phyloP scores from a whole-genome alignment of 2,329 filamentous ascomycete genomes.

The Alternaria burnsii region DNA sequence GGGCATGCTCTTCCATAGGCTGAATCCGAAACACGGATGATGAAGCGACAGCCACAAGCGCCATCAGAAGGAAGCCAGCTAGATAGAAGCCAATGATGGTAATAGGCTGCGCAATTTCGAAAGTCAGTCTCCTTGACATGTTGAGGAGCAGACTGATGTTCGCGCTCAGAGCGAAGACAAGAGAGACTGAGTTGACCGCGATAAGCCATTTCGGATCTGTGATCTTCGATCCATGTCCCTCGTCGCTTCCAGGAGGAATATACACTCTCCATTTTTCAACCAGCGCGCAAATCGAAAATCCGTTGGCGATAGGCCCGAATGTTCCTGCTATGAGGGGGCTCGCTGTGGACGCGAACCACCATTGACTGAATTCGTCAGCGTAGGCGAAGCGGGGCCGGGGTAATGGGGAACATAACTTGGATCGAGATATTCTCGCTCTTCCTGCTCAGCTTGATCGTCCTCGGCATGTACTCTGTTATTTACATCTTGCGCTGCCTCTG shows the following conservation, averaged over 20 bases:
- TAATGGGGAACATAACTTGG: conserved; percentile 48
- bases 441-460: conserved; percentile 48
- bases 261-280: conserved; percentile 65
- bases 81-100: conserved; percentile 68
- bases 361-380: conserved; percentile 52
- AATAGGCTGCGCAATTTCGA: conserved; percentile 66
- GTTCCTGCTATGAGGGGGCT: conserved; percentile 65
- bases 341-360: conserved; percentile 69
- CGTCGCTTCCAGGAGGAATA: conserved; percentile 57
- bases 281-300: conserved; percentile 64
- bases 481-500: conserved; percentile 57
- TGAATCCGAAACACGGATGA: conserved; percentile 55
- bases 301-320: conserved; percentile 64
- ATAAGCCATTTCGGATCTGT: conserved; percentile 64
- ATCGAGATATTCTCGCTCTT: conserved; percentile 55
- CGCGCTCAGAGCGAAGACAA: conserved; percentile 62
- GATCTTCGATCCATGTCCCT: conserved; percentile 57
- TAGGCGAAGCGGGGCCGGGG: not conserved
- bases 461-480: conserved; percentile 48
- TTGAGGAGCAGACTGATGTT: conserved; percentile 66
- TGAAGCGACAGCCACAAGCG: conserved; percentile 59
- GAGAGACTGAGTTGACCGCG: conserved; percentile 64
- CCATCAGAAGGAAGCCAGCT: conserved; percentile 63
- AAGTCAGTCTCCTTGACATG: conserved; percentile 65
- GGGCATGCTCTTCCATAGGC: conserved; percentile 54